These are phyloP conservation scores for Hymenoscyphus repandus DNA, from an alignment of 2,329 filamentous ascomycete genomes.

Conservation along the genomic window DNA sequence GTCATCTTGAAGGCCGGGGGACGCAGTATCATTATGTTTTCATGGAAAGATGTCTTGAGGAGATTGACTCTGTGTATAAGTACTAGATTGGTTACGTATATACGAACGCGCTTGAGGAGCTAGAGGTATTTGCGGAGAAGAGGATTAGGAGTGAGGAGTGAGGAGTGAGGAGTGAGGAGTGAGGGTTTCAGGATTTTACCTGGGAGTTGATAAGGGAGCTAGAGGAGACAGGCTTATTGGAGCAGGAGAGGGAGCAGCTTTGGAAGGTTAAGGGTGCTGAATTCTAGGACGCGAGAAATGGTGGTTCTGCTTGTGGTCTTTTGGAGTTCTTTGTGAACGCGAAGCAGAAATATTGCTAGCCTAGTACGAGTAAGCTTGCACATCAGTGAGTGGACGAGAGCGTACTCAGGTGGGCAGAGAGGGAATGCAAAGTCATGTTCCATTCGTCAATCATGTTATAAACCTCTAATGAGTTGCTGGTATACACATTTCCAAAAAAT, in stretches of 20 bases:
- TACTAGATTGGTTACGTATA: neutral
- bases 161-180: neutral
- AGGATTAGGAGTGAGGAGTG: neutral
- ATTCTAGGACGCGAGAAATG: too few species aligned
- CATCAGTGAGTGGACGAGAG: too few species aligned
- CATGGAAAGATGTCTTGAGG: too few species aligned
- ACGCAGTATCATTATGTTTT: neutral
- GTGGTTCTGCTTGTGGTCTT: too few species aligned
- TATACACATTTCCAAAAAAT: neutral
- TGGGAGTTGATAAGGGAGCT: neutral
- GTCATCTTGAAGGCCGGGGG: neutral
- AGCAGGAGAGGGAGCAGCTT: neutral
- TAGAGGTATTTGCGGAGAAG: neutral
- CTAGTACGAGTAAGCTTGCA: too few species aligned
- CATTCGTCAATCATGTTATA: neutral
- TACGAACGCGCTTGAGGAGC: neutral
- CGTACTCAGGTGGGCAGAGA: too few species aligned
- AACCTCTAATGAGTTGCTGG: neutral
- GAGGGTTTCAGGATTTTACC: neutral
- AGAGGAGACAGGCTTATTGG: neutral
- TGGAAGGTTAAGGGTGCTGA: too few species aligned
- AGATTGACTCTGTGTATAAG: neutral
- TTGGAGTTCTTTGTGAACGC: too few species aligned
- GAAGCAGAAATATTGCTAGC: too few species aligned
- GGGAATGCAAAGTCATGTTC: neutral